phyloP scores from a whole-genome alignment of 148 eudicot species.

The Bassia scoparia region DNA sequence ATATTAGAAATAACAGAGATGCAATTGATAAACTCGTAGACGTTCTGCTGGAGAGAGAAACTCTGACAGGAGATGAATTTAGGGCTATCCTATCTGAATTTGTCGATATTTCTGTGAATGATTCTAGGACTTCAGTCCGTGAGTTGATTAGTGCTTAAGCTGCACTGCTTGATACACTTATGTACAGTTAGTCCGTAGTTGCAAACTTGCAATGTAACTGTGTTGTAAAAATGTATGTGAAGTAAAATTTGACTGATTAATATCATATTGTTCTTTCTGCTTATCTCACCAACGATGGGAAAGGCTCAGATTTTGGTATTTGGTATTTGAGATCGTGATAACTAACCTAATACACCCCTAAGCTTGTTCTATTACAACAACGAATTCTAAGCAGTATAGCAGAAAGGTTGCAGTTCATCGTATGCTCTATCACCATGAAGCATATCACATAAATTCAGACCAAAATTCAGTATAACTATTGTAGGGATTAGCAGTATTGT shows the following conservation, averaged over 20 bases:
- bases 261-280: too few species aligned
- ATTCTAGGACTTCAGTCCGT: slow-evolving; percentile 31
- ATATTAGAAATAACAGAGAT: slow-evolving; percentile 60
- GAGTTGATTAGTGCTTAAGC: slow-evolving; percentile 56
- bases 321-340: too few species aligned
- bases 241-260: background rate
- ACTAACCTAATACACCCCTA: too few species aligned
- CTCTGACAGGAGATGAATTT: slow-evolving; percentile 68
- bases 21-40: slow-evolving; percentile 76
- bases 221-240: background rate
- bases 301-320: too few species aligned
- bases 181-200: background rate
- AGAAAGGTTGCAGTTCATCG: background rate
- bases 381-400: too few species aligned
- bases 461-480: background rate
- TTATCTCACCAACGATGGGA: too few species aligned
- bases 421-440: background rate
- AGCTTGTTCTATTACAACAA: too few species aligned
- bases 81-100: slow-evolving; percentile 64
- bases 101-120: slow-evolving; percentile 34
- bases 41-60: slow-evolving; percentile 67
- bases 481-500: too few species aligned
- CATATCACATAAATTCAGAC: too few species aligned
- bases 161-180: background rate
- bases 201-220: background rate